Evolutionary conservation across 2,329 filamentous ascomycete species (phyloP).

Genomic region (Fusarium keratoplasticum): DNA sequence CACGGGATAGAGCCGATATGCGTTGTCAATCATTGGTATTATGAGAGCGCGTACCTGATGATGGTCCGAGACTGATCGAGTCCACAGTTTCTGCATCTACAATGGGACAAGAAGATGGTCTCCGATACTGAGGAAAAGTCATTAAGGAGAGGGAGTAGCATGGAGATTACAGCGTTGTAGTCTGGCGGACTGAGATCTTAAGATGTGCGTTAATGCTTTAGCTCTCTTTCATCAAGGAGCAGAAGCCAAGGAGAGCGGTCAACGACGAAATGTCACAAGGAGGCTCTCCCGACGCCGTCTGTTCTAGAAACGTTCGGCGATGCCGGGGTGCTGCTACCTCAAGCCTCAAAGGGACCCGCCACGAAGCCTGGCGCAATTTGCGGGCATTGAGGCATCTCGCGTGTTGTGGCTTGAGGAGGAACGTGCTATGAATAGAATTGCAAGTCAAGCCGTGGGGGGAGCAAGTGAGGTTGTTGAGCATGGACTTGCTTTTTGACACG

Average conservation of each 20-base stretch:
- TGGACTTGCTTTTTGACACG: not conserved
- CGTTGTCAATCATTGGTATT: constrained; percentile 22
- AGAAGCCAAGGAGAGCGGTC: not conserved
- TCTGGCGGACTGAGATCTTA: not conserved
- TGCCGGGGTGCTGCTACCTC: constrained; percentile 20
- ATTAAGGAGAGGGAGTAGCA: not conserved
- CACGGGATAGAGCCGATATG: constrained; percentile 28
- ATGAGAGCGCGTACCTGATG: constrained; percentile 16
- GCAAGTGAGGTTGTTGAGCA: not conserved
- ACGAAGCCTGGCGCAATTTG: constrained; percentile 13
- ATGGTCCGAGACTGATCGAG: constrained; percentile 12
- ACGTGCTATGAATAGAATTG: constrained; percentile 14
- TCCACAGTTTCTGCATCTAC: not conserved
- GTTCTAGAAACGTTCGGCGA: constrained; percentile 35
- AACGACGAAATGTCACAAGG: not conserved
- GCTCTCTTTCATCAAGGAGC: not conserved
- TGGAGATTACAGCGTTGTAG: constrained; percentile 7
- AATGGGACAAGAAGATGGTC: not conserved
- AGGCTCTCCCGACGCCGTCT: not conserved
- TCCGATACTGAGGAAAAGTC: no score
- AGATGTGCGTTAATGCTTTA: not conserved
- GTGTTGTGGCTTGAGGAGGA: constrained; percentile 3
- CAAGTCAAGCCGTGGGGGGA: not conserved
- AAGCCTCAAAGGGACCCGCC: constrained; percentile 5
- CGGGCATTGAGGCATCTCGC: constrained; percentile 15